These are phyloP conservation scores for Arabis hirsuta DNA, from an alignment of 345 rosid species.

Conservation along the genomic window DNA sequence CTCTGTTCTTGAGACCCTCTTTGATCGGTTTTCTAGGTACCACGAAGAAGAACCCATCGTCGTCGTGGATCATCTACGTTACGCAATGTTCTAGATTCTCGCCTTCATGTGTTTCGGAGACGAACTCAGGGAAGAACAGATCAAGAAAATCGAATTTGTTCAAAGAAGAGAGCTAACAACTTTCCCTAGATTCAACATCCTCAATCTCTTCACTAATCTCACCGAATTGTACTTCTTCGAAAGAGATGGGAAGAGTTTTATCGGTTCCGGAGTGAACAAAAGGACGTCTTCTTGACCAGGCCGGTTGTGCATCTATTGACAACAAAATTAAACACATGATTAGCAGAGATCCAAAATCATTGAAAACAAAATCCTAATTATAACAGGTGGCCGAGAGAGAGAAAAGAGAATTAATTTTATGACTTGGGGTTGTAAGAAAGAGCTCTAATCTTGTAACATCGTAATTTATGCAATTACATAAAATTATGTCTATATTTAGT, in stretches of 20 bases:
- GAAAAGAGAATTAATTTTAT: too few species aligned
- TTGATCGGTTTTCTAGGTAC: conserved; percentile 27
- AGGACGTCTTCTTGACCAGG: neutral
- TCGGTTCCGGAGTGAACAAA: conserved; percentile 5
- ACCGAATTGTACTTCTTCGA: conserved; percentile 22
- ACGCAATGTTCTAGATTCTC: conserved; percentile 22
- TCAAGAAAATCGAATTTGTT: conserved; percentile 20
- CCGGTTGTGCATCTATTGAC: too few species aligned
- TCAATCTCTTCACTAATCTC: conserved; percentile 25
- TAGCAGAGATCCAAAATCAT: too few species aligned
- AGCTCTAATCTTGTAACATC: too few species aligned
- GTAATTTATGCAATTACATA: too few species aligned
- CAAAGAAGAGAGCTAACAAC: neutral
- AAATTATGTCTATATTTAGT: too few species aligned
- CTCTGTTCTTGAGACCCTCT: conserved; percentile 2
- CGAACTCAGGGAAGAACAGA: conserved; percentile 19
- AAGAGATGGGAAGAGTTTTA: conserved; percentile 22
- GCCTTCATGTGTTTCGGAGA: conserved; percentile 36
- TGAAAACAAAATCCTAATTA: too few species aligned
- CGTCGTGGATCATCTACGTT: conserved; percentile 22
- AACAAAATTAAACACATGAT: too few species aligned
- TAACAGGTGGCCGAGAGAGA: too few species aligned
- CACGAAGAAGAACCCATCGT: neutral
- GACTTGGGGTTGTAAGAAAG: too few species aligned
- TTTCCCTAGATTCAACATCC: conserved; percentile 10